Base-by-base conservation (phyloP, 345 rosid species). In the Eucalyptus coolabah region DNA sequence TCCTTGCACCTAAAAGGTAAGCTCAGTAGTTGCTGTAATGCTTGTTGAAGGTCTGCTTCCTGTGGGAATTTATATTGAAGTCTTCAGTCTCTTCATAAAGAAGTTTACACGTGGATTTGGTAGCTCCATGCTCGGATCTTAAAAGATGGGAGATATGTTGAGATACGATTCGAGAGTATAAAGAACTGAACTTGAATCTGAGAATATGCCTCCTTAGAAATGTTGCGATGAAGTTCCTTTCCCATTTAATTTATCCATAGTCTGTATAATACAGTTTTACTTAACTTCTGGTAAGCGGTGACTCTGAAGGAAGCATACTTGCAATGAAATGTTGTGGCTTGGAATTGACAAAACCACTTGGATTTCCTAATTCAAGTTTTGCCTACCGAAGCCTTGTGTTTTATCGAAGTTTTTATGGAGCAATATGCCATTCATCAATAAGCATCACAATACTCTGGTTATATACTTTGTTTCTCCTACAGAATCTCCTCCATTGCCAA, bases 401-500 rank as follows among this genome's bases (percentile, higher is more conserved):
- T 88, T 40, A 56, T 54, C 1, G 2, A 24, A 80, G 24, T 40
- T 54, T 44, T 82, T 9, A 7, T 32, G 19, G 87, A 51, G 87
- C 60, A 51, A 28, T 17, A 56, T 32, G 65, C 63, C 30, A 24
- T 16, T 18, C 65, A 10, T 86, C 63, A 56, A 50, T 86, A 5
- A 18, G 63, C 65, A 72, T 72, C 28, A 19, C 45, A 37, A 72
- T 72, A 10, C 45, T 37, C 63, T 51, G 19, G 9, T 49, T 40
- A 19, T 89, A 34, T 89, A 34, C 86, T n/a, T 4, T 88, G 88
- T 45, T 81, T 91, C 93, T 30, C 49, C 23, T 86, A 54, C 91
- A 96, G 98, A 90, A 94, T 88, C 91, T 90, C 90, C 91, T 89
- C 98, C 96, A 17, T 90, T 86, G 30, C 96, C 98, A 32, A 91